Evolutionary conservation across 148 eudicot species (phyloP).

Genomic region (Arctostaphylos glauca): DNA sequence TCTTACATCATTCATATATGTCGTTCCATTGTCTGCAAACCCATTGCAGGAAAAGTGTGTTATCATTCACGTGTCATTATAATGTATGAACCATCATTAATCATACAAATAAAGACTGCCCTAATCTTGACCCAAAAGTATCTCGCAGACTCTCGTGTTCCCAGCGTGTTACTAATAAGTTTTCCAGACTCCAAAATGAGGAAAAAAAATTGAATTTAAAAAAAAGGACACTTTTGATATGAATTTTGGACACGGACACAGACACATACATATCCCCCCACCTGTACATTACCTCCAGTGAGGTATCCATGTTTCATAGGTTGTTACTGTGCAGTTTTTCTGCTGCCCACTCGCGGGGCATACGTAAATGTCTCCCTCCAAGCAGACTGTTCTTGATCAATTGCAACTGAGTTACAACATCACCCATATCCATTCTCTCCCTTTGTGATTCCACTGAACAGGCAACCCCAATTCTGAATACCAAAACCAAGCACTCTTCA

Average conservation of each 20-base stretch:
- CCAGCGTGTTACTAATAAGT: too few relatives aligned
- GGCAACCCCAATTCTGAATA: constrained; percentile 6
- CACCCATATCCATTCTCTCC: constrained; percentile 13
- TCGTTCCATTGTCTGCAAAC: too few relatives aligned
- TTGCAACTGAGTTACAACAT: constrained; percentile 9
- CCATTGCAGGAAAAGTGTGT: too few relatives aligned
- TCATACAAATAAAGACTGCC: too few relatives aligned
- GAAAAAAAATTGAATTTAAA: not conserved
- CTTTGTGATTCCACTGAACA: constrained; percentile 9
- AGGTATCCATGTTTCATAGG: not conserved
- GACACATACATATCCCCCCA: not conserved
- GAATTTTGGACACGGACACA: not conserved
- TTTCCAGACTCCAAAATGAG: not conserved
- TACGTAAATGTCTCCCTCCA: not conserved
- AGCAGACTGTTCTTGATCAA: constrained; percentile 2
- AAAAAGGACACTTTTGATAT: not conserved
- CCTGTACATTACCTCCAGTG: not conserved
- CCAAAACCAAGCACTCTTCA: constrained; percentile 11
- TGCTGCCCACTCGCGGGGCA: not conserved
- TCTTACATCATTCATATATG: too few relatives aligned
- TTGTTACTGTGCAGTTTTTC: not conserved
- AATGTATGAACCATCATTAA: too few relatives aligned
- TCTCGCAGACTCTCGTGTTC: too few relatives aligned
- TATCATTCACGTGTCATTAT: too few relatives aligned
- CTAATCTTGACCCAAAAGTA: not conserved